phyloP scores from a whole-genome alignment of 2,329 filamentous ascomycete genomes.

The Myriangium duriaei region DNA sequence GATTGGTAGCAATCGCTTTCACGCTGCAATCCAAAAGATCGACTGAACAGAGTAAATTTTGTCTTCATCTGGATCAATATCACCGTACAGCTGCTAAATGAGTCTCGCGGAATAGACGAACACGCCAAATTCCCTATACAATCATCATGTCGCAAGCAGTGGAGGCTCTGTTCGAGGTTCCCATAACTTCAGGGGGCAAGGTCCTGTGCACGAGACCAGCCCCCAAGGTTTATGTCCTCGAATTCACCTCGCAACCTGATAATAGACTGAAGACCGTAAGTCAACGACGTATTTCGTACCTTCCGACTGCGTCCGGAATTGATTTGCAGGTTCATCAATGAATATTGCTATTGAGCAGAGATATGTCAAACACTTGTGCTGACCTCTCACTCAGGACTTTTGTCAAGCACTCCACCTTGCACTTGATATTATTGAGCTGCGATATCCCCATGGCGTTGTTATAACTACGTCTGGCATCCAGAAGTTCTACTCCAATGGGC shows the following conservation, averaged over 20 bases:
- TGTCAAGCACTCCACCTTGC: conserved; percentile 55
- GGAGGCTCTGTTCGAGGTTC: conserved; percentile 19
- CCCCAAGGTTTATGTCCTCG: conserved; percentile 56
- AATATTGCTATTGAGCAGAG: neutral
- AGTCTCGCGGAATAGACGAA: no score
- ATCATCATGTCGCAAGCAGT: neutral
- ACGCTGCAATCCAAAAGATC: no score
- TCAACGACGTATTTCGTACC: no score
- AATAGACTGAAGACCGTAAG: conserved; percentile 55
- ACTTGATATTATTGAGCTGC: conserved; percentile 62
- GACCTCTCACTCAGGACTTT: conserved; percentile 31
- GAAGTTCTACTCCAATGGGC: conserved; percentile 75
- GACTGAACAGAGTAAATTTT: no score
- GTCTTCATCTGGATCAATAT: no score
- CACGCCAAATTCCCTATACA: no score
- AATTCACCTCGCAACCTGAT: conserved; percentile 58
- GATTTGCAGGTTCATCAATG: neutral
- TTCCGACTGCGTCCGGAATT: no score
- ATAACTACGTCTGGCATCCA: conserved; percentile 61
- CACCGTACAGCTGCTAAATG: no score
- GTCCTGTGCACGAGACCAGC: conserved; percentile 50
- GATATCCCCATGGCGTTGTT: conserved; percentile 57
- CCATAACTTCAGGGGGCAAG: conserved; percentile 16
- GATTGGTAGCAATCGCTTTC: no score
- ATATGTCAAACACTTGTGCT: neutral